Conservation (phyloP, 2,329 filamentous ascomycete species). For the Tolypocladium endophyticum region DNA sequence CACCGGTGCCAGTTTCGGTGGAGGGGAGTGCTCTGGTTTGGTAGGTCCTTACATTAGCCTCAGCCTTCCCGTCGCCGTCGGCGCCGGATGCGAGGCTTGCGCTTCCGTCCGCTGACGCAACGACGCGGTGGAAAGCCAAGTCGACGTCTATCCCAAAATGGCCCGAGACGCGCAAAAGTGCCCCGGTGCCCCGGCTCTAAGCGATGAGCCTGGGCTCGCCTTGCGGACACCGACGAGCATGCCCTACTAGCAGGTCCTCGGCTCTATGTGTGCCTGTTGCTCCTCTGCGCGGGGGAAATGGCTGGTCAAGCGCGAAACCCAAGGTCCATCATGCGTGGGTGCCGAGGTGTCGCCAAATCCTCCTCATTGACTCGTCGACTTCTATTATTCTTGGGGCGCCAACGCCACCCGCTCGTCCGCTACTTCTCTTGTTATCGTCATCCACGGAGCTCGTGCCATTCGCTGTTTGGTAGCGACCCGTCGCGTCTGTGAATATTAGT, state of each 20-base stretch:
- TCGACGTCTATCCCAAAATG: background rate
- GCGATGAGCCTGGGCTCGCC: background rate
- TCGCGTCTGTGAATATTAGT: background rate
- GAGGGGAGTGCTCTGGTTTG: slow-evolving; percentile 10
- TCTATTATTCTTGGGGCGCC: background rate
- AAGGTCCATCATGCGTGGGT: background rate
- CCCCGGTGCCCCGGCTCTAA: background rate
- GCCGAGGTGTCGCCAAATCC: background rate
- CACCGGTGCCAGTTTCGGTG: slow-evolving; percentile 16
- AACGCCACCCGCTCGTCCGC: background rate
- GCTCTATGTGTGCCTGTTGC: background rate
- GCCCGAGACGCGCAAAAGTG: slow-evolving; percentile 1
- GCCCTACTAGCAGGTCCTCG: background rate
- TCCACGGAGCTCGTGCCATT: background rate
- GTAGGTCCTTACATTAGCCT: slow-evolving; percentile 21
- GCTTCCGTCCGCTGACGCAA: slow-evolving; percentile 10
- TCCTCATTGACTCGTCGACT: background rate
- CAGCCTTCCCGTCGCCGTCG: slow-evolving; percentile 21
- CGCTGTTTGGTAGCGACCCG: background rate
- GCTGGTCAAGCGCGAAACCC: no score
- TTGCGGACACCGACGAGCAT: background rate
- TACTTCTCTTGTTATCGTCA: slow-evolving; percentile 4
- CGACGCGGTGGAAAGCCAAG: background rate
- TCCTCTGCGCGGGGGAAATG: background rate
- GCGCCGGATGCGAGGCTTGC: slow-evolving; percentile 11